Percentiles rank a stretch among this genome's conserved stretches.
Conservation (phyloP, 192 early-diverging fungal species). For the Coemansia sp. region DNA sequence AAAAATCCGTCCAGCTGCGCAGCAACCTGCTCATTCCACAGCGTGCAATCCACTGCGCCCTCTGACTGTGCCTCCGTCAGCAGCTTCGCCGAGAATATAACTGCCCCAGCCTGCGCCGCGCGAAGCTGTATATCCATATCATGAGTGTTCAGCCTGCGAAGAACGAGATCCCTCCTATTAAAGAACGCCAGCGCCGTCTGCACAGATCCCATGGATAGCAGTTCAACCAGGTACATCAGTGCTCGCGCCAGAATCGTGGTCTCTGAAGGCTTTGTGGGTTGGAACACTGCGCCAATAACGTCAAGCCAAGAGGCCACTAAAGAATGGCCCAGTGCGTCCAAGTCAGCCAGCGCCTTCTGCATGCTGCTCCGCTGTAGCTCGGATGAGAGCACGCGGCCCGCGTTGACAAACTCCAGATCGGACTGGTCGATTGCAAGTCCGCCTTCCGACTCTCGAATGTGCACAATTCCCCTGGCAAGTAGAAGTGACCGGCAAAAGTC, state of each 20-base stretch:
- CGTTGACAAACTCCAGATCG: constrained; percentile 26
- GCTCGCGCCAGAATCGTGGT: constrained; percentile 9
- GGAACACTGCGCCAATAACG: constrained; percentile 1
- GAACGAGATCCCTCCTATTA: constrained; percentile 6
- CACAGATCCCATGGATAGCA: constrained; percentile 17
- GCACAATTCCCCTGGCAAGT: constrained; percentile 14
- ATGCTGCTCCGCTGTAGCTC: constrained; percentile 17
- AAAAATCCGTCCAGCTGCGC: constrained; percentile 6
- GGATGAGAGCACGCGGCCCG: constrained; percentile 9
- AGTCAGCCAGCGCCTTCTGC: constrained; percentile 7
- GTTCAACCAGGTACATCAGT: constrained; percentile 27
- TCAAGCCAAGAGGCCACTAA: constrained; percentile 11
- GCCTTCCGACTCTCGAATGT: neutral
- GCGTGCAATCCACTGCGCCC: neutral
- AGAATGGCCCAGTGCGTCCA: neutral
- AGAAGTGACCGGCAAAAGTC: constrained; percentile 30
- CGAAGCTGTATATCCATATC: constrained; percentile 11
- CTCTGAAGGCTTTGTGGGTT: neutral
- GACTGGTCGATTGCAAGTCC: neutral
- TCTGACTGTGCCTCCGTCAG: neutral
- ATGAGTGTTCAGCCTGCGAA: constrained; percentile 8
- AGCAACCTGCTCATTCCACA: constrained; percentile 18
- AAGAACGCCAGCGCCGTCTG: constrained; percentile 13
- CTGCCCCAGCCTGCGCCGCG: constrained; percentile 18
- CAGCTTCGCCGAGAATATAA: constrained; percentile 18